Evolutionary conservation across 2,329 filamentous ascomycete species (phyloP), one percentile per base, ranked within the genome.

Genomic region (Penicillium griseofulvum): DNA sequence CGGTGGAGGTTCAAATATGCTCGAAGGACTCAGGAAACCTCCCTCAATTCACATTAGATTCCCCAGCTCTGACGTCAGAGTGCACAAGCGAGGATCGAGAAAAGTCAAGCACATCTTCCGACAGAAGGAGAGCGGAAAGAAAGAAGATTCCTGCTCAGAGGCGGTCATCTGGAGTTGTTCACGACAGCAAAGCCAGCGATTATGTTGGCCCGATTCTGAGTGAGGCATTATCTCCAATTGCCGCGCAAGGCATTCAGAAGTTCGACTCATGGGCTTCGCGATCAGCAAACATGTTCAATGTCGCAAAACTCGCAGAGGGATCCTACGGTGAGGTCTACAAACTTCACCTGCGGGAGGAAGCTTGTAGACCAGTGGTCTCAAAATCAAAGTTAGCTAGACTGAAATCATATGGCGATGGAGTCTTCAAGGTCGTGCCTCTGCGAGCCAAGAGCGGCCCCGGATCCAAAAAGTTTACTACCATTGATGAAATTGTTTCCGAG

Each of bases 251-350:
- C 11, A 68, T 76, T 10, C 74, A 76, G 41, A 71, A 68, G 39
- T 77, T 77, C 47, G 59, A 57, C 41, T 68, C 68, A 11, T 77
- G 74, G 74, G 73, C 74, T 10, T 65, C 69, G 4, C 67, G 71
- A 12, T 72, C 71, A 3, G 72, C 67, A 6, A 69, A 67, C 34
- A 66, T 73, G 62, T 70, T 77, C 59, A 66, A 76, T 36, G 76
- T 87, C 38, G 74, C 76, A 9, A 88, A 88, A 62, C 81, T 88
- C 34, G 84, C 84, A 9, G 85, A 88, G 68, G 85, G 85, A 2
- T 86, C 84, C 1, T 88, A 85, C 64, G 83, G 83, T 51, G 84
- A 87, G 65, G 85, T 88, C 3, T 87, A 86, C 67, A 82, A 84
- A 12, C 71, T 87, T 24, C 56, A 78, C 17, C 49, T 77, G n/a